Evolutionary conservation across 164 flowering plant genomes (phyloP), one percentile per base, ranked within the genome.

Genomic region (grape (Vitis vinifera)): DNA sequence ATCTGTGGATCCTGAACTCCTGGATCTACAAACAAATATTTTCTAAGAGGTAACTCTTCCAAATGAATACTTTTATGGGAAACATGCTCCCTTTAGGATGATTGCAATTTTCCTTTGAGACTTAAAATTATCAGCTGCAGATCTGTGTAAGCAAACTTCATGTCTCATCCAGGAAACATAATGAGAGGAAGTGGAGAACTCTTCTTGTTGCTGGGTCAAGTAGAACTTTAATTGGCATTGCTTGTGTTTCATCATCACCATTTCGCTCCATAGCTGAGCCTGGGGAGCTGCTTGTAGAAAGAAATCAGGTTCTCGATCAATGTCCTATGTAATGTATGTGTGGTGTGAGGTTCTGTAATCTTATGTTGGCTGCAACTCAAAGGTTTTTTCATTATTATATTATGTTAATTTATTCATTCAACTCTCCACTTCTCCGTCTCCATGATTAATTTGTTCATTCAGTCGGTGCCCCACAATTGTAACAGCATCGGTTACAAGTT

Each of bases 11-110:
- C 84, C 92, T 17, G 88, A 78, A 50, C 77, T 92, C 30, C 59
- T 80, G 49, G 97, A 94, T 76, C 76, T 93, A 44, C 94, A 88
- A 68, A 85, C 78, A 73, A 91, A 87, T 78, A 83, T 94, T 53
- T 94, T 94, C 82, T 94, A 70, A 84, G 73, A 76, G 73, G 84
- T 68, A 27, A 59, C 53, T n/a, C 59, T 55, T 62, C 5, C 19
- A 5, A 44, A 37, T 49, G 12, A 44, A 15, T 8, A 3, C 14
- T 37, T 62, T 44, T 23, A 17, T 11, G 50, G 30, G 51, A 23
- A 62, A 12, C 9, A n/a, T 64, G 14, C n/a, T 65, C 16, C n/a
- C 58, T 19, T 62, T 10, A 37, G 7, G 44, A 37, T 37, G 44
- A 37, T 37, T n/a, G 16, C 57, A 13, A 8, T 6, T 30, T 47